A percentile compares a stretch with the other conserved stretches of the same genome.
Conservation (phyloP, 768 basidiomycete species). For the Xanthoconium purpureum region DNA sequence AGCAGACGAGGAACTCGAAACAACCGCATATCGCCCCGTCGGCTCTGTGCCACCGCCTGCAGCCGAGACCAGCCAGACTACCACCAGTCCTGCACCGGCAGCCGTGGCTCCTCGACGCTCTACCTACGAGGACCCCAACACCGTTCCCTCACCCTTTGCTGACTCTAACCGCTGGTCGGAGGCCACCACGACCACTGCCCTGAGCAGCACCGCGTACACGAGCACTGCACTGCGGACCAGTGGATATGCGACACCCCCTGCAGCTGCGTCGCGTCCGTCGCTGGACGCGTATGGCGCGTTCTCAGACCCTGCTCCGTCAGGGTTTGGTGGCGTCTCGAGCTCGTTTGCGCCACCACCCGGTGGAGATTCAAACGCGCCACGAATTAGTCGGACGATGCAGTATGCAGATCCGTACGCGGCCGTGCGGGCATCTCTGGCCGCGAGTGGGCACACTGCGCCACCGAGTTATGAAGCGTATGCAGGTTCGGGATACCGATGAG, state of each 20-base stretch:
- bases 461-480: slow-evolving; percentile 56
- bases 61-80: slow-evolving; percentile 24
- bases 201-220: slow-evolving; percentile 25
- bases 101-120: slow-evolving; percentile 20
- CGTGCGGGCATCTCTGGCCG: slow-evolving; percentile 58
- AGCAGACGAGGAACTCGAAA: slow-evolving; percentile 54
- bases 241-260: slow-evolving; percentile 32
- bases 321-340: slow-evolving; percentile 50
- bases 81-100: slow-evolving; percentile 10
- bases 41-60: slow-evolving; percentile 31
- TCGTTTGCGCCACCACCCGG: slow-evolving; percentile 35
- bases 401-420: slow-evolving; percentile 88
- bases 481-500: slow-evolving; percentile 48
- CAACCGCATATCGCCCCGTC: slow-evolving; percentile 46
- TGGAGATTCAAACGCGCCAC: slow-evolving; percentile 35
- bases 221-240: slow-evolving; percentile 20
- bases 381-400: slow-evolving; percentile 89
- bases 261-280: slow-evolving; percentile 52
- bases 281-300: slow-evolving; percentile 91
- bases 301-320: slow-evolving; percentile 80
- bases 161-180: slow-evolving; percentile 52
- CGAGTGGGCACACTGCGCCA: slow-evolving; percentile 33
- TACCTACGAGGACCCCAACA: slow-evolving; percentile 23
- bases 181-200: slow-evolving; percentile 25
- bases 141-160: slow-evolving; percentile 42